Base-by-base conservation (phyloP, 768 basidiomycete species). In the Suillus subaureus region DNA sequence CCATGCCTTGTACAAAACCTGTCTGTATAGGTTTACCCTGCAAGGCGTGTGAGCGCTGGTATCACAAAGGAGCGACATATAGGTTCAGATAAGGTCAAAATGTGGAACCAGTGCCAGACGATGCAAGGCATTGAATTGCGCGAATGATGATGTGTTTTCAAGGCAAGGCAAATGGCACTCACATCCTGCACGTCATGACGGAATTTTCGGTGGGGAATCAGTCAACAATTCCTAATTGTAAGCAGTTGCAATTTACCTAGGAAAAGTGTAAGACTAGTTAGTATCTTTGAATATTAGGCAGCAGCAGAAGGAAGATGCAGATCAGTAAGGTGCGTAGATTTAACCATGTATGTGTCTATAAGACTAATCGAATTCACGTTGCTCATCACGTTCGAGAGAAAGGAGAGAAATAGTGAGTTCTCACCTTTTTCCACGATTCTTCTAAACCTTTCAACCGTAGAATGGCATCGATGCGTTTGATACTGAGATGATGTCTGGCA, bases 311-410 rank as follows among this genome's bases (percentile, higher is more conserved):
- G n/a, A 37, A 63, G 39, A 35, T 31, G 18, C 6, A 66, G 58
- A 3, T 77, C 74, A 77, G 74, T 65, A 61, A 39, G 58, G 62
- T 55, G 23, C 43, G n/a, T 66, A 70, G 74, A 73, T 87, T 80
- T 87, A 92, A 93, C 90, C 92, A 92, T 85, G 79, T 75, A 68
- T 68, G 68, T 72, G 89, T 93, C 93, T 93, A 89, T 77, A 94
- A 94, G 93, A 96, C 93, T 96, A 96, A 96, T 96, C 94, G 90
- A 74, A 84, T 84, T 78, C 84, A 78, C 77, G 78, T 79, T 85
- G 84, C 84, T 87, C 89, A 88, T 84, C 79, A 79, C 74, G 71
- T 71, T 51, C 8, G 33, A 68, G 67, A 67, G 61, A 33, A 60
- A 68, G 69, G 58, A 33, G 52, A 49, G 6, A 58, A 40, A 18